A percentile compares a stretch with the other conserved stretches of the same genome.
phyloP scores from a whole-genome alignment of 352 stramenopile species.

The Pelagophyceae sp. region DNA sequence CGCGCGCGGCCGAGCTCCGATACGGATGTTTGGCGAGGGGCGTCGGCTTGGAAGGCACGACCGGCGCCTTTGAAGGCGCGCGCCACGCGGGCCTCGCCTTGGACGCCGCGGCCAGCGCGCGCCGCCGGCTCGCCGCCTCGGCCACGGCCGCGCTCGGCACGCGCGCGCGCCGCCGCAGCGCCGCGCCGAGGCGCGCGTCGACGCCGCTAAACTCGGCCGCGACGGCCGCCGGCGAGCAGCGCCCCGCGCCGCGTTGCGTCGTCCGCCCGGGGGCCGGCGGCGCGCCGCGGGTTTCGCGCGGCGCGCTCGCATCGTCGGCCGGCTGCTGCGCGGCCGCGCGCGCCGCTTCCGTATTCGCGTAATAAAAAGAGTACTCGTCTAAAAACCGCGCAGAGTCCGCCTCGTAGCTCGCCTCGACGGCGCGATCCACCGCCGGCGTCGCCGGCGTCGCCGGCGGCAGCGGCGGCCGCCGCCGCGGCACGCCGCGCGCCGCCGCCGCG shows the following conservation, averaged over 20 bases:
- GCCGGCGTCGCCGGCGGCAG: not conserved
- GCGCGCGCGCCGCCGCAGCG: not conserved
- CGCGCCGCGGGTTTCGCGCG: too few relatives aligned
- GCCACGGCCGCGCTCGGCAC: too few relatives aligned
- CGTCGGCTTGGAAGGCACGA: not conserved
- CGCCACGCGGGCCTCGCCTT: not conserved
- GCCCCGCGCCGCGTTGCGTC: too few relatives aligned
- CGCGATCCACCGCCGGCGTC: not conserved
- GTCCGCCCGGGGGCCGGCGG: too few relatives aligned
- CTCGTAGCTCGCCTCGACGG: not conserved
- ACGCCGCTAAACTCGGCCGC: not conserved
- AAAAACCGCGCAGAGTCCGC: not conserved
- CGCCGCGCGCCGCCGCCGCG: too few relatives aligned
- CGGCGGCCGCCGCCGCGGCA: too few relatives aligned
- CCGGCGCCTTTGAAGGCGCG: not conserved
- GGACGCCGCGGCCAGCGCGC: too few relatives aligned
- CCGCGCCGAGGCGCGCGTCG: not conserved
- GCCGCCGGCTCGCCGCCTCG: not conserved
- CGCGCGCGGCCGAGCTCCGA: not conserved
- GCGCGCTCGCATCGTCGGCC: not conserved
- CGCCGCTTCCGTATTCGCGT: not conserved
- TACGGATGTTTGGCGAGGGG: too few relatives aligned
- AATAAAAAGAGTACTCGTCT: not conserved
- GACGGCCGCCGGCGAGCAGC: too few relatives aligned
- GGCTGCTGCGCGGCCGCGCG: not conserved